Evolutionary conservation across 495 filamentous ascomycete genomes (phyloP).

Genomic region (Barbatosphaeria neglecta): DNA sequence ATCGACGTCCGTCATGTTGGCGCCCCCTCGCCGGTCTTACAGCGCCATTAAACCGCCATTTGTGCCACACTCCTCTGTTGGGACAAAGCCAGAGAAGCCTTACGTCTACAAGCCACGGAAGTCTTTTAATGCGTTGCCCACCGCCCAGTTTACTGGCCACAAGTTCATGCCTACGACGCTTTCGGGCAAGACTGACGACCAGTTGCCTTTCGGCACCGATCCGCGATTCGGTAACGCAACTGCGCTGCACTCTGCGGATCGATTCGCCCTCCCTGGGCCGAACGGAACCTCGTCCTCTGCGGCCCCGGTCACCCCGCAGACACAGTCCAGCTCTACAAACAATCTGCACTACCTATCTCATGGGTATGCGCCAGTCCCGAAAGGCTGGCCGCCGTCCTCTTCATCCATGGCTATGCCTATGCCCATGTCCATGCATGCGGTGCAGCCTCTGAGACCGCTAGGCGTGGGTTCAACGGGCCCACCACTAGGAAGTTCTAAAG

Average conservation of each 20-base stretch:
- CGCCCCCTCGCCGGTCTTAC: constrained; percentile 6
- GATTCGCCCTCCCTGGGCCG: not conserved
- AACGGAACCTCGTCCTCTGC: not conserved
- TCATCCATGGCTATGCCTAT: not conserved
- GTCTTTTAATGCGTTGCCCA: constrained; percentile 17
- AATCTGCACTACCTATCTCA: not conserved
- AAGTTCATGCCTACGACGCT: constrained; percentile 23
- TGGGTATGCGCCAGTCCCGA: not conserved
- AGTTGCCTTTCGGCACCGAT: constrained; percentile 6
- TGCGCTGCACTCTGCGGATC: not conserved
- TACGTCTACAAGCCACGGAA: constrained; percentile 44
- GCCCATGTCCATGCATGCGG: too few relatives aligned
- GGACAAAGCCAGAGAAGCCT: constrained; percentile 28
- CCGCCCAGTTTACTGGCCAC: constrained; percentile 24
- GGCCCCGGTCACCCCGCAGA: too few relatives aligned
- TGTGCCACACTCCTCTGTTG: not conserved
- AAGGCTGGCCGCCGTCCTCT: not conserved
- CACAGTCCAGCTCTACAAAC: not conserved
- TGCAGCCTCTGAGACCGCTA: not conserved
- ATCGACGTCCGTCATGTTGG: constrained; percentile 4
- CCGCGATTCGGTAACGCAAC: not conserved
- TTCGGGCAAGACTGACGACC: constrained; percentile 4
- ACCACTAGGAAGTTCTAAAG: not conserved
- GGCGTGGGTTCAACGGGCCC: not conserved
- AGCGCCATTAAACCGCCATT: constrained; percentile 6